Evolutionary conservation across 2,329 filamentous ascomycete genomes (phyloP).

Genomic region (Aspergillus fumigatiaffinis): DNA sequence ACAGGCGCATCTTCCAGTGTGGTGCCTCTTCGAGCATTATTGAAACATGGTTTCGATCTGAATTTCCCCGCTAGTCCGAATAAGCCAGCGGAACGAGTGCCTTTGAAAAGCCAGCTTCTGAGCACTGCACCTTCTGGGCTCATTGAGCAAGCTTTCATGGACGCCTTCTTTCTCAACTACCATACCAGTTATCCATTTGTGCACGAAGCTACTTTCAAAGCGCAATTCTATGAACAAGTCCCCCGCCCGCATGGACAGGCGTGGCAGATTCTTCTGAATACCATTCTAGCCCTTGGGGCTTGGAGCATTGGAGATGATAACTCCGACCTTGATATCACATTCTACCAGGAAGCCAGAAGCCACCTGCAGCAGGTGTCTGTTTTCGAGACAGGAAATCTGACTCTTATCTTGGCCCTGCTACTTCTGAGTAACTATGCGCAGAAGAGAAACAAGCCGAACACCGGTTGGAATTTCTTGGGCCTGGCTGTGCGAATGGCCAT

Average conservation of each 20-base stretch:
- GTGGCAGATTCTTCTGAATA: conserved; percentile 46
- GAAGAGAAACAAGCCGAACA: conserved; percentile 50
- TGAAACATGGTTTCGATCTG: conserved; percentile 38
- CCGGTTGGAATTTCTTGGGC: conserved; percentile 48
- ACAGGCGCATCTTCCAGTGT: conserved; percentile 38
- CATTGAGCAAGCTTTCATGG: conserved; percentile 40
- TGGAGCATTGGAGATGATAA: conserved; percentile 41
- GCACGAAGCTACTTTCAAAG: conserved; percentile 46
- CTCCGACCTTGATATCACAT: conserved; percentile 43
- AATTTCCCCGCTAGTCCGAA: conserved; percentile 31
- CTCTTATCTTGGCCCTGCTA: conserved; percentile 45
- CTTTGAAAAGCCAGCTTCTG: conserved; percentile 36
- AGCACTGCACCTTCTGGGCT: conserved; percentile 36
- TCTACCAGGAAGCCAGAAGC: conserved; percentile 46
- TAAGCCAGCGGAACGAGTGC: conserved; percentile 27
- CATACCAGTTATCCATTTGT: conserved; percentile 47
- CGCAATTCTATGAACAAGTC: conserved; percentile 45
- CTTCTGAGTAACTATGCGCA: conserved; percentile 49
- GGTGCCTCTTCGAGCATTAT: conserved; percentile 35
- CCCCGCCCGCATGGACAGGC: conserved; percentile 38
- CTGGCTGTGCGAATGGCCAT: conserved; percentile 49
- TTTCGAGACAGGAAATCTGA: conserved; percentile 49
- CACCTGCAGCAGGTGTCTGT: conserved; percentile 43
- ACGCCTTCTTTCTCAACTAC: conserved; percentile 47
- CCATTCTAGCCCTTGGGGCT: conserved; percentile 44